Evolutionary conservation across 2,329 filamentous ascomycete species (phyloP).

Genomic region (Fusarium transvaalense): DNA sequence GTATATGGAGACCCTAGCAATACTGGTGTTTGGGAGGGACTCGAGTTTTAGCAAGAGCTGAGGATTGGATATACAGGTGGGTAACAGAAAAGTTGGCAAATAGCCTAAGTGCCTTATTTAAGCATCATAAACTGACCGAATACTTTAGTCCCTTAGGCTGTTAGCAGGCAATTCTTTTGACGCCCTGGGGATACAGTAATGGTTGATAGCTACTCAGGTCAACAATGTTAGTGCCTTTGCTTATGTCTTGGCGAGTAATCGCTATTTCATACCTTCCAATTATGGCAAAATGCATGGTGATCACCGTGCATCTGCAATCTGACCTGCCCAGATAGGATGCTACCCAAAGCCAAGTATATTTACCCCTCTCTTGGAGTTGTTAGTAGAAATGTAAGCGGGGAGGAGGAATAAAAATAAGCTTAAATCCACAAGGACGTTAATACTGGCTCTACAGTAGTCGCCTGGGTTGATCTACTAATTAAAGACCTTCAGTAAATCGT

Average conservation of each 20-base stretch:
- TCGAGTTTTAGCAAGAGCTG: constrained; percentile 6
- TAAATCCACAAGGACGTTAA: not conserved
- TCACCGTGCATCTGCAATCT: not conserved
- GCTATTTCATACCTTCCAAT: constrained; percentile 6
- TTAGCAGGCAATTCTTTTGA: no score
- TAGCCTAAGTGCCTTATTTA: no score
- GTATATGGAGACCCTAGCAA: constrained; percentile 20
- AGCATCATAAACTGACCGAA: no score
- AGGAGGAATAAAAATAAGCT: constrained; percentile 1
- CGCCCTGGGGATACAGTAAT: no score
- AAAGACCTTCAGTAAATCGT: no score
- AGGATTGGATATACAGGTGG: no score
- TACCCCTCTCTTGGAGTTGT: constrained; percentile 16
- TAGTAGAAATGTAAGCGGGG: not conserved
- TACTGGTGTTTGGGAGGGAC: constrained; percentile 11
- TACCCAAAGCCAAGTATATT: not conserved
- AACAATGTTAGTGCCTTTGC: no score
- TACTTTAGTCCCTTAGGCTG: no score
- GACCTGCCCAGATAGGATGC: constrained; percentile 22
- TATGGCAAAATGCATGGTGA: not conserved
- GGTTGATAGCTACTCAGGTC: no score
- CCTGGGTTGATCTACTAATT: no score
- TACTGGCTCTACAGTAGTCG: no score
- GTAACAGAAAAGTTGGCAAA: no score
- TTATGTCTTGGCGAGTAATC: not conserved